Base-by-base conservation (phyloP, 306 rosid genomes). In the Medicago arabica region DNA sequence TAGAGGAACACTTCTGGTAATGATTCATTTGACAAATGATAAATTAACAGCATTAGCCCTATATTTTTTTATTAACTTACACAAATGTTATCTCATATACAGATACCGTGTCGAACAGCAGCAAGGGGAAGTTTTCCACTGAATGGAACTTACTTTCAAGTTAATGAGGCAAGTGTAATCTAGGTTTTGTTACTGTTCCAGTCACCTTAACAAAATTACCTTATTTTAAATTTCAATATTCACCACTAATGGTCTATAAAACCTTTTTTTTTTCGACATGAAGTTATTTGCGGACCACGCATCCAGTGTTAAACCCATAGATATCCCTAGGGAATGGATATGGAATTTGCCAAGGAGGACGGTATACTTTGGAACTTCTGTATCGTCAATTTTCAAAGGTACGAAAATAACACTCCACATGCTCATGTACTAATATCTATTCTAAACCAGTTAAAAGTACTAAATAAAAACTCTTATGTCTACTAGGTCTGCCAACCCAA, bases 31-130 rank as follows among this genome's bases (percentile, higher is more conserved):
- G 16, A 23, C 28, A 23, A 23, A 23, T 23, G 28, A 1, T 23
- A 23, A 23, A 23, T 23, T 23, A 23, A 23, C 28, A 23, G 28
- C 28, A 23, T 23, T 23, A 23, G 2, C 28, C 28, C 28, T 23
- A 0, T 23, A 54, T 75, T 46, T 18, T 58, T 19, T 57, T 61
- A 75, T 71, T 78, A 46, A 72, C 74, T 78, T 17, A 69, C 64
- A 54, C 67, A 73, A 66, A 70, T 58, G 57, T 86, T 16, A 36
- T 69, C 28, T 68, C 68, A 47, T 78, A 59, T 36, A 19, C 75
- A 93, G 98, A 80, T 93, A 80, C 98, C 98, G 18, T 93, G 98
- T 75, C 84, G 96, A 82, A 93, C 98, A 72, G 98, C 98, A 51
- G 91, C 85, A 76, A 89, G 91, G 71, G 97, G 98, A 67, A 93